A percentile compares a stretch with the other conserved stretches of the same genome.
These are phyloP conservation scores for Bullera alba DNA, from an alignment of 768 basidiomycete species.

Conservation along the genomic window DNA sequence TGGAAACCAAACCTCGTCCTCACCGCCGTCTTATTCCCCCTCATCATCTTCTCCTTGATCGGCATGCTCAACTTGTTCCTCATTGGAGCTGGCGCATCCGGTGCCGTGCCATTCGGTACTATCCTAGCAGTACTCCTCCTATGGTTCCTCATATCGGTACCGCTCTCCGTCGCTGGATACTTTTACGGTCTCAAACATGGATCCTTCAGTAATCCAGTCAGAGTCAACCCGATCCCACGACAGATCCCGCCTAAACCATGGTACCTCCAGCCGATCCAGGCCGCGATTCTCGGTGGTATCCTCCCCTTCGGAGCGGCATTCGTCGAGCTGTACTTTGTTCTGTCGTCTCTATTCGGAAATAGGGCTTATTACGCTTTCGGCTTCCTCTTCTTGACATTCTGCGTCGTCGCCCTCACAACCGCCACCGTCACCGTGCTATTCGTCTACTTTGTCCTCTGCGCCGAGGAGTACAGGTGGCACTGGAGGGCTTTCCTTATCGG, in stretches of 20 bases:
- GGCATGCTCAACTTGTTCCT: conserved; percentile 90
- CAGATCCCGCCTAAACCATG: conserved; percentile 84
- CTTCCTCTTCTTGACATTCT: conserved; percentile 79
- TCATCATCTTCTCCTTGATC: conserved; percentile 71
- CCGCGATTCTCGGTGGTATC: conserved; percentile 77
- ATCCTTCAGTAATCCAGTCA: conserved; percentile 71
- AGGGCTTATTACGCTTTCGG: conserved; percentile 80
- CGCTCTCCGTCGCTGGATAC: conserved; percentile 75
- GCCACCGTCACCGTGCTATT: conserved; percentile 76
- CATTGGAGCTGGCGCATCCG: conserved; percentile 74
- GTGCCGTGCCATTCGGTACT: conserved; percentile 95
- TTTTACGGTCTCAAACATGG: conserved; percentile 83
- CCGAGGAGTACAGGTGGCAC: conserved; percentile 97
- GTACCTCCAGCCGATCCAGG: conserved; percentile 72
- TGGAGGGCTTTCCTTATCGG: conserved; percentile 91
- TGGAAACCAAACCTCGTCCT: conserved; percentile 75
- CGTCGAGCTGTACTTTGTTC: conserved; percentile 85
- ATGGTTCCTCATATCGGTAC: conserved; percentile 93
- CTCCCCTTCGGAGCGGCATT: conserved; percentile 93
- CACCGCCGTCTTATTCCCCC: conserved; percentile 80
- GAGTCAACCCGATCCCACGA: conserved; percentile 89
- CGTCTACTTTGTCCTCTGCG: conserved; percentile 73
- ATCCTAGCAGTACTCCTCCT: conserved; percentile 74
- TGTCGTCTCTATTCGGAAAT: conserved; percentile 78
- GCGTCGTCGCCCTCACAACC: conserved; percentile 74